Percentiles rank a stretch among this genome's conserved stretches.
phyloP scores from a whole-genome alignment of 2,329 filamentous ascomycete genomes.

The Mariannaea elegans region DNA sequence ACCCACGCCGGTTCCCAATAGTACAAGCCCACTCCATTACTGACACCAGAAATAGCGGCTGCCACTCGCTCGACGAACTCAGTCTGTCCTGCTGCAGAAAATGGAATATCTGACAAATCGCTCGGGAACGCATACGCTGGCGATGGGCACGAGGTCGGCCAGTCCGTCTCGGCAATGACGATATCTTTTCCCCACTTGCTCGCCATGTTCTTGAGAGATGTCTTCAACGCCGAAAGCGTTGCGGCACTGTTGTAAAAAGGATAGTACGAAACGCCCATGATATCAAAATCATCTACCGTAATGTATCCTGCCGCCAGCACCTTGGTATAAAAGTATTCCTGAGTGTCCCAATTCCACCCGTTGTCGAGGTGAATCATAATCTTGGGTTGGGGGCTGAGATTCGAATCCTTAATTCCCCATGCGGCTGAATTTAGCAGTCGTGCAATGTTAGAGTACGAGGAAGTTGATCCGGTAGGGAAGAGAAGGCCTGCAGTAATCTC shows the following conservation, averaged over 20 bases:
- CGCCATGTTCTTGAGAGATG: conserved; percentile 66
- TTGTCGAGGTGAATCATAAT: conserved; percentile 82
- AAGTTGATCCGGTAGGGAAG: conserved; percentile 66
- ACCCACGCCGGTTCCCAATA: conserved; percentile 82
- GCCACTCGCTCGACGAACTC: conserved; percentile 70
- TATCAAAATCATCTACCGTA: conserved; percentile 67
- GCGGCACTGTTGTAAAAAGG: conserved; percentile 73
- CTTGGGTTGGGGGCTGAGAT: conserved; percentile 64
- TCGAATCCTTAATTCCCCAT: conserved; percentile 71
- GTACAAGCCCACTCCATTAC: conserved; percentile 67
- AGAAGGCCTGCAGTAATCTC: conserved; percentile 75
- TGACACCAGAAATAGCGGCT: conserved; percentile 60
- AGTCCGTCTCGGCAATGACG: conserved; percentile 76
- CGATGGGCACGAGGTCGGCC: conserved; percentile 70
- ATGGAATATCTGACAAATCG: conserved; percentile 67
- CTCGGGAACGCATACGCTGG: conserved; percentile 67
- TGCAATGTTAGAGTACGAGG: conserved; percentile 67
- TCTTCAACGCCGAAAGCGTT: conserved; percentile 65
- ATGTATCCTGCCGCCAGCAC: conserved; percentile 63
- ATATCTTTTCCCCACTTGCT: conserved; percentile 71
- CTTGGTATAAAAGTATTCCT: conserved; percentile 71
- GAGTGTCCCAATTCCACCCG: conserved; percentile 75
- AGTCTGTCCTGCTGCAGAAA: conserved; percentile 69
- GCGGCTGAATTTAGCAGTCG: conserved; percentile 70
- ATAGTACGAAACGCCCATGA: conserved; percentile 78